phyloP scores from a whole-genome alignment of 2,329 filamentous ascomycete species.

The Cercospora zeina region DNA sequence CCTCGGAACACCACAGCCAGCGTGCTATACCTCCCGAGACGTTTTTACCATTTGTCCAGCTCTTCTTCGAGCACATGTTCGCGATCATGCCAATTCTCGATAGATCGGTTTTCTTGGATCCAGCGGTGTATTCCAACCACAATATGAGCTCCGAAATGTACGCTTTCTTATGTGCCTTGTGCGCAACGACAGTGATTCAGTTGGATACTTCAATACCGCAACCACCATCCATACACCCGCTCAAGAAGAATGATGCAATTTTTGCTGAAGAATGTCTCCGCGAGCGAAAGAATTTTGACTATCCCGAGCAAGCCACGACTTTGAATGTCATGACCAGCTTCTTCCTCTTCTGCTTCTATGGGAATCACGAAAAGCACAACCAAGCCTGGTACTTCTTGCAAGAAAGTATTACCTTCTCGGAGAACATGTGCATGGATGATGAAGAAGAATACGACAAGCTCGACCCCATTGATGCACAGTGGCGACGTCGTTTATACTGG shows the following conservation, averaged over 20 bases:
- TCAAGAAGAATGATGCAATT: slow-evolving; percentile 35
- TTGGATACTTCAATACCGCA: slow-evolving; percentile 39
- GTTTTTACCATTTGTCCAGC: slow-evolving; percentile 39
- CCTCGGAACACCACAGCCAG: slow-evolving; percentile 26
- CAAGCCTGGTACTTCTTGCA: slow-evolving; percentile 42
- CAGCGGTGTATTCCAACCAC: slow-evolving; percentile 31
- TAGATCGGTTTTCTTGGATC: slow-evolving; percentile 36
- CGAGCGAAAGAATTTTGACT: slow-evolving; percentile 38
- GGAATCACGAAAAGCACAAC: slow-evolving; percentile 39
- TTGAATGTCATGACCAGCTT: slow-evolving; percentile 41
- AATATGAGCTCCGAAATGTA: slow-evolving; percentile 37
- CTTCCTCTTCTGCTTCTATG: slow-evolving; percentile 42
- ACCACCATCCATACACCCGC: slow-evolving; percentile 32
- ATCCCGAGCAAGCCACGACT: slow-evolving; percentile 35
- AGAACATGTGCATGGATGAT: slow-evolving; percentile 41
- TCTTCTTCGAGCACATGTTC: slow-evolving; percentile 43
- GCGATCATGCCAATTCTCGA: slow-evolving; percentile 43
- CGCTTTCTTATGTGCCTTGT: slow-evolving; percentile 39
- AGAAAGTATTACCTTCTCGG: slow-evolving; percentile 40
- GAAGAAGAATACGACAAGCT: slow-evolving; percentile 38
- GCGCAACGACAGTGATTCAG: slow-evolving; percentile 40
- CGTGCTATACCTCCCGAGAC: slow-evolving; percentile 32
- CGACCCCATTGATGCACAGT: slow-evolving; percentile 38
- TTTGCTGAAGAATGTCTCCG: slow-evolving; percentile 41
- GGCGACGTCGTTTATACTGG: slow-evolving; percentile 42